Percentiles rank a stretch among this genome's conserved stretches.
Evolutionary conservation across 805 yeast species (phyloP).

Genomic region (Saturnispora hagleri): DNA sequence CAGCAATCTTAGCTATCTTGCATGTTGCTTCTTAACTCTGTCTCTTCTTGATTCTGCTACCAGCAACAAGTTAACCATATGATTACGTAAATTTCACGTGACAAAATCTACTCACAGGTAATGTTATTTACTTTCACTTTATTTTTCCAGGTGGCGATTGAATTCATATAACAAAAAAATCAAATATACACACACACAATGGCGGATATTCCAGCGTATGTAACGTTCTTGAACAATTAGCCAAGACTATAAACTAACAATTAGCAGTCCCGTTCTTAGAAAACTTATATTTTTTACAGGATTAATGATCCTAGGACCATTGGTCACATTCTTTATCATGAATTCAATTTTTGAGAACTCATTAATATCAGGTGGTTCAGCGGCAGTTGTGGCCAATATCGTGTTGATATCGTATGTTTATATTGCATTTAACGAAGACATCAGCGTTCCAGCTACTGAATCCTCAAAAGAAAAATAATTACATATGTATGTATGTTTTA

Average conservation of each 20-base stretch:
- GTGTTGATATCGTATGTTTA: slow-evolving; percentile 66
- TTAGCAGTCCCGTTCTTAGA: slow-evolving; percentile 47
- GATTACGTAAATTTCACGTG: background rate
- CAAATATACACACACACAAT: slow-evolving; percentile 10
- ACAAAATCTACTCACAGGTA: too few species aligned
- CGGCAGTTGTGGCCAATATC: slow-evolving; percentile 66
- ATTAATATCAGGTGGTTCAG: slow-evolving; percentile 67
- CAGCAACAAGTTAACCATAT: too few species aligned
- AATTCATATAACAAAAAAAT: too few species aligned
- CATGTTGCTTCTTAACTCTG: too few species aligned
- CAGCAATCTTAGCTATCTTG: too few species aligned
- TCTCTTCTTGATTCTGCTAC: too few species aligned
- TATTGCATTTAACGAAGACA: slow-evolving; percentile 65
- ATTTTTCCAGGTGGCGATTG: background rate
- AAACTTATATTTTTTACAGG: slow-evolving; percentile 68
- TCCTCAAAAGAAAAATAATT: slow-evolving; percentile 22
- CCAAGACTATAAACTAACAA: background rate
- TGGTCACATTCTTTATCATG: slow-evolving; percentile 47
- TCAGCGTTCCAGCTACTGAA: slow-evolving; percentile 14
- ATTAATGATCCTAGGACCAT: slow-evolving; percentile 65
- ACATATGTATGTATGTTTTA: background rate
- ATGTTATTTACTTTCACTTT: background rate
- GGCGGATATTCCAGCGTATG: slow-evolving; percentile 32
- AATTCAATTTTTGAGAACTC: slow-evolving; percentile 36
- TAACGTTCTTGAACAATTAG: background rate